Base-by-base conservation (phyloP, 139 green algal genomes). In the Pseudopediastrum boryanum region DNA sequence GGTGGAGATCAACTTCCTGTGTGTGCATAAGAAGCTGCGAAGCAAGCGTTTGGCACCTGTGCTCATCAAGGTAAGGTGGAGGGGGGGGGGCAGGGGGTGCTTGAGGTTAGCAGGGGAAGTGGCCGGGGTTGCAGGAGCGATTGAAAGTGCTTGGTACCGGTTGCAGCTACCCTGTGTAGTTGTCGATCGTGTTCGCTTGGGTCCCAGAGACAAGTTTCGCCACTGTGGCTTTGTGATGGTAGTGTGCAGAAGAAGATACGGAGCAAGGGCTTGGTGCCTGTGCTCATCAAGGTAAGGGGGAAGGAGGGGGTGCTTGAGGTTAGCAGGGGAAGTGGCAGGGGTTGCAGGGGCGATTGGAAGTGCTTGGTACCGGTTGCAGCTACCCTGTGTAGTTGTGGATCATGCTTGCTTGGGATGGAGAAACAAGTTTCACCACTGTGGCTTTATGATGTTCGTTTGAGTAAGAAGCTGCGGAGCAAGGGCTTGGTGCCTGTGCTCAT, bases 1-100 rank as follows among this genome's bases (percentile, higher is more conserved):
- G 85, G 96, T 96, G 52, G 96, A 99, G 84, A 98, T 99, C 84
- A 99, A 99, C 90, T 99, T 99, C 78, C 85, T 99, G 59, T 99
- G 96, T 84, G 92, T 99, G 48, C 94, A 98, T 89, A 99, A 99
- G 85, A 98, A 98, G 89, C 91, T 99, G 54, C 88, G 96, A 21
- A 87, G 90, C 68, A 99, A 98, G 85, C 90, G 96, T 7, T 90
- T 99, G 6, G 94, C 96, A 33, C 96, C 96, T 5, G 89, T 99
- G 61, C 90, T 99, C n/a, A 99, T 99, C 89, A 97, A 97, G 87
- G 91, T 89, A 71, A 1, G 54, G 4, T 23, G 0, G 39, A 4
- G 36, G 39, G 0, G 36, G 1, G 1, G 44, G 56, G 8, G 77
- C 38, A 39, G 9, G 44, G 21, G 35, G 0, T 25, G 59, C 41